phyloP scores from a whole-genome alignment of 2,329 filamentous ascomycete genomes.

The Botrytis fabae region DNA sequence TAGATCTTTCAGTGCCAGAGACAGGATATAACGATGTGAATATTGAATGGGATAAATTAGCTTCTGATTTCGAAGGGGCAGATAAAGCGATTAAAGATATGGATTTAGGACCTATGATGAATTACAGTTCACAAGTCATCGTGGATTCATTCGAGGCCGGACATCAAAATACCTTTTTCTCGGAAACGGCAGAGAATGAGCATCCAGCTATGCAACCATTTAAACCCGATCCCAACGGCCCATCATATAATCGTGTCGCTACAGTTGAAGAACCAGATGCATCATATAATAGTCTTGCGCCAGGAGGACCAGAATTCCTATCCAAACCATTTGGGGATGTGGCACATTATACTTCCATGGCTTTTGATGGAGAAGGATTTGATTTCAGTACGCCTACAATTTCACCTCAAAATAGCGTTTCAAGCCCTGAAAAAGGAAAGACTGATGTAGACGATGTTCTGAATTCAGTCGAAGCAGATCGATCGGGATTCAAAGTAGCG shows the following conservation, averaged over 20 bases:
- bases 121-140: background rate
- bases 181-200: background rate
- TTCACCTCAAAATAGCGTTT: background rate
- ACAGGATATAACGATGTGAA: background rate
- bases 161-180: background rate
- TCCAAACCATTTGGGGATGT: constrained; percentile 14
- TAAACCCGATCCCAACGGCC: background rate
- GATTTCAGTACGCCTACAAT: no score
- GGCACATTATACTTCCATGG: background rate
- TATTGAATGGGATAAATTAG: background rate
- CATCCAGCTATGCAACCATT: background rate
- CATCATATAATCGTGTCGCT: background rate
- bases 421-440: background rate
- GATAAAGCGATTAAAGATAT: background rate
- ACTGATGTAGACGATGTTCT: background rate
- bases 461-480: background rate
- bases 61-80: background rate
- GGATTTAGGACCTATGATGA: constrained; percentile 11
- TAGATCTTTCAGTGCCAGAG: background rate
- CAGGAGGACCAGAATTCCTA: background rate
- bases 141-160: background rate
- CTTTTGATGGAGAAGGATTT: background rate
- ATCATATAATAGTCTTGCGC: constrained; percentile 3
- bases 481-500: background rate
- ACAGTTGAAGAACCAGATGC: background rate